phyloP scores from a whole-genome alignment of 2,329 filamentous ascomycete genomes.

The Botrytis elliptica region DNA sequence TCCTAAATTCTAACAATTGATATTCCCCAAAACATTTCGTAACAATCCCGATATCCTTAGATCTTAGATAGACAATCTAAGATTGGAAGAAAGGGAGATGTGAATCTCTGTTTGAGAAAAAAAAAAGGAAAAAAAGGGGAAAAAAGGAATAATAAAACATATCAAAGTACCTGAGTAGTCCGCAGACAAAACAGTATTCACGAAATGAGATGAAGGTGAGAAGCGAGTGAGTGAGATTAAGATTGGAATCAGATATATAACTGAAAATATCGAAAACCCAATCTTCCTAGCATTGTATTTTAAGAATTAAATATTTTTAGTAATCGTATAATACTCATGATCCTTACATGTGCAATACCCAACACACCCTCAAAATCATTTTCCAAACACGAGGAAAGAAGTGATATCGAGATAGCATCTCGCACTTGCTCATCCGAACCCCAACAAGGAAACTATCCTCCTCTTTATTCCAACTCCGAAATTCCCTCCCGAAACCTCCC shows the following conservation, averaged over 20 bases:
- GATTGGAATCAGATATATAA: too few species aligned
- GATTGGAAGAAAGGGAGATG: neutral
- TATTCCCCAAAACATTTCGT: neutral
- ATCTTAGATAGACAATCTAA: neutral
- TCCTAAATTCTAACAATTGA: neutral
- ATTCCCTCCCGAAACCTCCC: neutral
- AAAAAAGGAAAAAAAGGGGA: too few species aligned
- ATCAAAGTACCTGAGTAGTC: too few species aligned
- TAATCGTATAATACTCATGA: neutral
- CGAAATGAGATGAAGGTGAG: too few species aligned
- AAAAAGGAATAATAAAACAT: neutral
- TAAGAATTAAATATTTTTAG: neutral
- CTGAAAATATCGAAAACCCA: neutral
- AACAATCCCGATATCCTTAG: accelerated
- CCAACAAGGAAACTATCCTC: neutral
- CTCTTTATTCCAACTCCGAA: neutral
- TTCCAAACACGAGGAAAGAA: neutral
- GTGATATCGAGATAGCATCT: neutral
- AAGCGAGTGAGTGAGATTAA: too few species aligned
- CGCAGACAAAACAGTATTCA: too few species aligned
- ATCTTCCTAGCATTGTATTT: neutral
- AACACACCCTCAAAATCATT: accelerated
- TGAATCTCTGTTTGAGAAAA: neutral
- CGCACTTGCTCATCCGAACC: neutral
- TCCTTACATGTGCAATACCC: neutral